Conservation (phyloP, 164 flowering plant species). For the Berberis thunbergii region DNA sequence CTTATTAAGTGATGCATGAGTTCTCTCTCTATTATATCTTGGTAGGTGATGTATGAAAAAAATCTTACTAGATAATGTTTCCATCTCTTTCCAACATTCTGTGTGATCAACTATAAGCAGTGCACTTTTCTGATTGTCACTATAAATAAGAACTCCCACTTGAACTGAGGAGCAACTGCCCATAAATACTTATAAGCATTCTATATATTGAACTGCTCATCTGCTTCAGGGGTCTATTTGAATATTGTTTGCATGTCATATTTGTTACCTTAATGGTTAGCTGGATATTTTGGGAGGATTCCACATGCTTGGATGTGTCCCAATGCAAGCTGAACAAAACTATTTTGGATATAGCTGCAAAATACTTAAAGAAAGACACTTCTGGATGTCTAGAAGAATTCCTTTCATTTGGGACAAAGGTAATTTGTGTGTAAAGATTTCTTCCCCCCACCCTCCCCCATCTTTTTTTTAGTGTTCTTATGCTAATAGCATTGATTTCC, state of each 20-base stretch:
- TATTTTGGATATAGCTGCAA: conserved; percentile 48
- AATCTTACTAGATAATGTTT: no score
- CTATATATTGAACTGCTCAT: neutral
- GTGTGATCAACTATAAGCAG: no score
- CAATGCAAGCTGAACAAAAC: conserved; percentile 68
- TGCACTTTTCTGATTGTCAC: no score
- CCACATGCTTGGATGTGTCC: conserved; percentile 58
- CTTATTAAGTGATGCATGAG: no score
- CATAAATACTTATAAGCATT: neutral
- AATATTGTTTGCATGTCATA: neutral
- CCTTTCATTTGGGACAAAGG: conserved; percentile 63
- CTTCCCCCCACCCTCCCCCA: neutral
- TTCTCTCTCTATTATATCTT: no score
- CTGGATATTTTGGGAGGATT: conserved; percentile 77
- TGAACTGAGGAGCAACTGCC: neutral
- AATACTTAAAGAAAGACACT: conserved; percentile 30
- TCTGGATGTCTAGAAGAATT: conserved; percentile 33
- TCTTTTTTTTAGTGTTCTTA: conserved; percentile 1
- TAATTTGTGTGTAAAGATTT: conserved; percentile 7
- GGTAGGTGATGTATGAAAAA: no score
- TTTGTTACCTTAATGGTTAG: conserved; percentile 33
- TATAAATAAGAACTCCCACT: no score
- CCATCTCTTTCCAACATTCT: no score
- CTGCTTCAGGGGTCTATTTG: neutral
- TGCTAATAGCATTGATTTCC: neutral